Percentiles rank a stretch among this genome's conserved stretches.
These are phyloP conservation scores for Cordyceps cateniannulata DNA, from an alignment of 2,329 filamentous ascomycete species.

Conservation along the genomic window DNA sequence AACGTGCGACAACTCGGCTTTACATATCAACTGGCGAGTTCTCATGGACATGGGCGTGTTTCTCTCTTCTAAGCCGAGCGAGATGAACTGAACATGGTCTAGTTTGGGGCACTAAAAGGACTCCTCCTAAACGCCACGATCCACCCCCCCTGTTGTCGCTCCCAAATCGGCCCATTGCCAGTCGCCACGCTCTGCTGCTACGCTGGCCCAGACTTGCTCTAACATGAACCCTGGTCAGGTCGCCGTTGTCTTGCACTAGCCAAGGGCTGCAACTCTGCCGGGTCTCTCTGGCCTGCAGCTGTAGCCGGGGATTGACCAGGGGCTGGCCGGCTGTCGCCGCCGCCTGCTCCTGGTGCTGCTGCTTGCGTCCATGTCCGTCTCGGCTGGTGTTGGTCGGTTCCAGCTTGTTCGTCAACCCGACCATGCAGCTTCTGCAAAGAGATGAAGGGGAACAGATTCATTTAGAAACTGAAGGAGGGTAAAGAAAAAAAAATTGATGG, in stretches of 20 bases:
- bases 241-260: not conserved
- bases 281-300: not conserved
- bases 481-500: too few species aligned
- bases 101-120: not conserved
- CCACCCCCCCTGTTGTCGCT: slow-evolving; percentile 7
- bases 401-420: not conserved
- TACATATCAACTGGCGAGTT: too few species aligned
- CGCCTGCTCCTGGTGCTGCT: not conserved
- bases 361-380: not conserved
- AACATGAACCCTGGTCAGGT: not conserved
- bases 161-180: slow-evolving; percentile 9
- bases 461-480: too few species aligned
- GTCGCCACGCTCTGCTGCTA: not conserved
- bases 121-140: slow-evolving; percentile 8
- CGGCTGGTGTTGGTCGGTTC: not conserved
- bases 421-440: not conserved
- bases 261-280: not conserved
- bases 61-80: not conserved
- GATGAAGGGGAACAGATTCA: too few species aligned
- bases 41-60: too few species aligned
- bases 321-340: slow-evolving; percentile 6
- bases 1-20: not conserved
- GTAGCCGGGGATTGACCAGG: not conserved
- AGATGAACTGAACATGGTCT: not conserved
- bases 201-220: too few species aligned